phyloP scores from a whole-genome alignment of 2,329 filamentous ascomycete species.

The Colletotrichum salicis region DNA sequence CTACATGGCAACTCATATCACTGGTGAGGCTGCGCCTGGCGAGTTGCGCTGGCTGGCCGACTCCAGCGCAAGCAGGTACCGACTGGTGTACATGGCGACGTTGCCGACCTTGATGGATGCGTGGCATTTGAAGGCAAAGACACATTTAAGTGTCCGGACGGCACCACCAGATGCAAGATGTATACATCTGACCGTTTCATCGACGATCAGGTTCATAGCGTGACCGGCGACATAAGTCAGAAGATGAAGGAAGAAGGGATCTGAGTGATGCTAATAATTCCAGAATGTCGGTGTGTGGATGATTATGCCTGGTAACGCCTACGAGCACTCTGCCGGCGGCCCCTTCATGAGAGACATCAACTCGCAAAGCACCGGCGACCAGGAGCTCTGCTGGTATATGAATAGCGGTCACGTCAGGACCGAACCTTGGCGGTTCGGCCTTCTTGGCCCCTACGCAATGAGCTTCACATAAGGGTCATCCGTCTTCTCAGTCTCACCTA shows the following conservation, averaged over 20 bases:
- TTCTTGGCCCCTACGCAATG: slow-evolving; percentile 69
- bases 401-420: slow-evolving; percentile 68
- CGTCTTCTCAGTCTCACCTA: not conserved
- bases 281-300: slow-evolving; percentile 57
- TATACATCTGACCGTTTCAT: slow-evolving; percentile 71
- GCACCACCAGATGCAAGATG: slow-evolving; percentile 30
- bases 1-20: slow-evolving; percentile 42
- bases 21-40: slow-evolving; percentile 38
- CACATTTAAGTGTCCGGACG: slow-evolving; percentile 38
- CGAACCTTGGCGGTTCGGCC: slow-evolving; percentile 65
- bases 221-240: slow-evolving; percentile 38
- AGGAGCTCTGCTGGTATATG: slow-evolving; percentile 68
- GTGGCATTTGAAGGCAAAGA: slow-evolving; percentile 35
- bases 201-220: slow-evolving; percentile 67
- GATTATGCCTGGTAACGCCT: slow-evolving; percentile 56
- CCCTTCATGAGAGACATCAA: slow-evolving; percentile 68
- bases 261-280: slow-evolving; percentile 39
- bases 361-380: slow-evolving; percentile 64
- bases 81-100: slow-evolving; percentile 39
- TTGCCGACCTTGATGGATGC: slow-evolving; percentile 38
- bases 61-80: slow-evolving; percentile 36
- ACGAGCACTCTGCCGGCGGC: slow-evolving; percentile 67
- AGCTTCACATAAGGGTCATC: slow-evolving; percentile 54
- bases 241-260: slow-evolving; percentile 30
- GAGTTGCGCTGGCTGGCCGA: slow-evolving; percentile 40